Percentiles rank a stretch among this genome's conserved stretches.
phyloP scores from a whole-genome alignment of 1,284 basidiomycete genomes.

The Volvariella volvacea region DNA sequence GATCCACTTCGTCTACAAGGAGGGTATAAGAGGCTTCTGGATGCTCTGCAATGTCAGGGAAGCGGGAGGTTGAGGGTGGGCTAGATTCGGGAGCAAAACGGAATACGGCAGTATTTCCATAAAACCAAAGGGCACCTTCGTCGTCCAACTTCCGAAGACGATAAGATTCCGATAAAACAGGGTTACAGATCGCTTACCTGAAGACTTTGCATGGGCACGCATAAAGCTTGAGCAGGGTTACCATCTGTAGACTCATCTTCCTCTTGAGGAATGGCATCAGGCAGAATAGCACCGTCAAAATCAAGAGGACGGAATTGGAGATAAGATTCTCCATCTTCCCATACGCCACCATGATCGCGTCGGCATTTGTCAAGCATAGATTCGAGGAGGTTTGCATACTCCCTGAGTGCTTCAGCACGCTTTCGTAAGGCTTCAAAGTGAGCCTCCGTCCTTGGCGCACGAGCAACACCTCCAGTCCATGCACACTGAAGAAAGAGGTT shows the following conservation, averaged over 20 bases:
- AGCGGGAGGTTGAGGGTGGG: slow-evolving; percentile 22
- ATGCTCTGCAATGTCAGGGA: slow-evolving; percentile 28
- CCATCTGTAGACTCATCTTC: slow-evolving; percentile 18
- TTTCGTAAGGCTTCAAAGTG: slow-evolving; percentile 49
- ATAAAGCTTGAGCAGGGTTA: slow-evolving; percentile 27
- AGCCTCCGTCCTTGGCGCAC: slow-evolving; percentile 43
- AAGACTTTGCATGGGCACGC: slow-evolving; percentile 29
- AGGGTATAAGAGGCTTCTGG: slow-evolving; percentile 29
- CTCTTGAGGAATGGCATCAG: slow-evolving; percentile 14
- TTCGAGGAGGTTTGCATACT: slow-evolving; percentile 40
- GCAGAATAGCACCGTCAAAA: slow-evolving; percentile 15
- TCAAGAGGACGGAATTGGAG: slow-evolving; percentile 22
- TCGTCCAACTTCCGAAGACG: slow-evolving; percentile 26
- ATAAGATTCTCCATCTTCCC: slow-evolving; percentile 24
- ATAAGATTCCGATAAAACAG: slow-evolving; percentile 1
- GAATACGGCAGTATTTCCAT: slow-evolving; percentile 35
- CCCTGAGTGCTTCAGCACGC: slow-evolving; percentile 35
- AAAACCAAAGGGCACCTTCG: slow-evolving; percentile 27
- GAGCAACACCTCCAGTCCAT: slow-evolving; percentile 45
- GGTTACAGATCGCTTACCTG: slow-evolving; percentile 19
- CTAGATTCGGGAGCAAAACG: slow-evolving; percentile 22
- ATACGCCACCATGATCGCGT: slow-evolving; percentile 26
- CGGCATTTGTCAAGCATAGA: slow-evolving; percentile 33
- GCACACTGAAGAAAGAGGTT: slow-evolving; percentile 31
- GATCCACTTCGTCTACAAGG: slow-evolving; percentile 30